Evolutionary conservation across 2,329 filamentous ascomycete genomes (phyloP), one percentile per base, ranked within the genome.

Genomic region (Fusarium continuum): DNA sequence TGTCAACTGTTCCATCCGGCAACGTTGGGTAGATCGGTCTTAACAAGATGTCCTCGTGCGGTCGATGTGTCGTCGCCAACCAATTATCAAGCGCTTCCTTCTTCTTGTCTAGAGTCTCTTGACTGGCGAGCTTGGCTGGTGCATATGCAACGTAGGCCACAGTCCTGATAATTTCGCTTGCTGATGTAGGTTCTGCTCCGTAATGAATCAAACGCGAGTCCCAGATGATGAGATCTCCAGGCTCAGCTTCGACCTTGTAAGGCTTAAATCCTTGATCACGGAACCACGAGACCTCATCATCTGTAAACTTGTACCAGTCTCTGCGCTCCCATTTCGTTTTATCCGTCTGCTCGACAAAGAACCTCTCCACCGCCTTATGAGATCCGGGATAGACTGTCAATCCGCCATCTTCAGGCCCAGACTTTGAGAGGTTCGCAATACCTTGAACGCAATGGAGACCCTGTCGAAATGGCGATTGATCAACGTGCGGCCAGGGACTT

Each of bases 161-260:
- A 10, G 44, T 38, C 22, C 44, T 48, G 9, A 48, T 48, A 8
- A 23, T 48, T 8, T 48, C 20, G 7, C 44, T 35, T 11, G 14
- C 44, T 5, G 32, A 14, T 8, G 44, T 38, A 8, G 44, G 44
- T 6, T 48, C 44, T 11, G 44, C 44, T 6, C 44, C 44, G 16
- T 34, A 48, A 25, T 48, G 44, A 6, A 48, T 38, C 28, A 48
- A 19, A 4, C 32, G 14, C 9, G 44, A 48, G 7, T 48, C 29
- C 44, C 44, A 48, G 11, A 48, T 48, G 23, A 48, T 48, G 14
- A 48, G 44, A 11, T 48, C 44, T 14, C 44, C 44, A 14, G 44
- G 31, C n/a, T 48, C 44, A 4, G 23, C 44, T 1, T 16, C 38
- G 22, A 48, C 16, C 6, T 48, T 48, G 23, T 48, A 32, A 8